Evolutionary conservation across 2,329 filamentous ascomycete species (phyloP).

Genomic region (Diaporthe sp.): DNA sequence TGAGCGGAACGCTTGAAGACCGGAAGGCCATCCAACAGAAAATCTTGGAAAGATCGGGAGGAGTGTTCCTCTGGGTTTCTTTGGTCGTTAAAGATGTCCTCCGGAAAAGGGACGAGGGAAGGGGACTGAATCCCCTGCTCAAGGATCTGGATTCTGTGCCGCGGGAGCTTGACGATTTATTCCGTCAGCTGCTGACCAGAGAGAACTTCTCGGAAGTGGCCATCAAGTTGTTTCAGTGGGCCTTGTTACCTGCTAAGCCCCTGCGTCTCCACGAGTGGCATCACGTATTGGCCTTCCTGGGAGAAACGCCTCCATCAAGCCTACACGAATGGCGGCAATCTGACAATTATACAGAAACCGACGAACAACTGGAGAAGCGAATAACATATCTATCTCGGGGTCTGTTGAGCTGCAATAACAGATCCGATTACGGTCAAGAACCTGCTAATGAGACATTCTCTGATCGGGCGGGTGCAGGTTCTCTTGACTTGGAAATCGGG

Average conservation of each 20-base stretch:
- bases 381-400: background rate
- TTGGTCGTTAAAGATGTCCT: background rate
- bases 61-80: conserved; percentile 12
- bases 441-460: background rate
- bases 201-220: fast-evolving
- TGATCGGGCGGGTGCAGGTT: background rate
- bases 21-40: background rate
- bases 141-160: background rate
- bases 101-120: background rate
- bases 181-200: background rate
- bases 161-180: background rate
- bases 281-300: background rate
- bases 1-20: background rate
- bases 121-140: background rate
- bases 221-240: background rate
- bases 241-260: background rate
- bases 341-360: background rate
- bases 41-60: background rate
- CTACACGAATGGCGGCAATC: background rate
- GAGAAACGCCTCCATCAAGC: background rate
- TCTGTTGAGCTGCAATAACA: background rate
- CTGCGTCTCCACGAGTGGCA: conserved; percentile 10
- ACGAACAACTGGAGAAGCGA: background rate
- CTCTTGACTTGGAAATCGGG: background rate
- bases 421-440: background rate